Base-by-base conservation (phyloP, 805 yeast genomes). In the Isabelozyma rhagii region DNA sequence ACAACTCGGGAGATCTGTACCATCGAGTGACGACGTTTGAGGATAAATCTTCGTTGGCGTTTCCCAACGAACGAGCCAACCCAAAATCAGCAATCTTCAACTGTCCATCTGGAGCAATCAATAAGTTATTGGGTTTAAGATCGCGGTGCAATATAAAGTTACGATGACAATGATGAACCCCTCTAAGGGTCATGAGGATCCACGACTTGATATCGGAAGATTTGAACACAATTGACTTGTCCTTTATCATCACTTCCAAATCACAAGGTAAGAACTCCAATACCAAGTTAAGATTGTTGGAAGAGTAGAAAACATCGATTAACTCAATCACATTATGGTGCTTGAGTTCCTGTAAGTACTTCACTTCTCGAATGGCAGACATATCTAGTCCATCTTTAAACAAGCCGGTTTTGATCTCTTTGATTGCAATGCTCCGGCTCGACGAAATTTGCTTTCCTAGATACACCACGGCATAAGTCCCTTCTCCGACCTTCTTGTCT, bases 81-180 rank as follows among this genome's bases (percentile, higher is more conserved):
- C 99, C 99, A 73, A 94, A 94, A 89, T 94, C 99, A 2, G 99
- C 99, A 53, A 94, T 79, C 65, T 94, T 94, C 52, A 94, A 75
- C 54, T 87, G 84, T 0, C 99, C 99, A 51, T 80, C 81, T 0
- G 96, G 94, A 0, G 97, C 87, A 38, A 94, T 72, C 48, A 94
- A 73, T 70, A 94, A 75, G 68, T 94, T 94, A 65, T 89, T 89
- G 11, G 98, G 98, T 65, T 93, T 93, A 57, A 93, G 75, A 74
- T 93, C 98, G 55, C 99, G 80, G 63, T 94, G 99, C 46, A 94
- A 71, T 17, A 94, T 87, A 57, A 83, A 87, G 61, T 92, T 89
- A 50, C 99, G 76, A 63, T 94, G 99, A 63, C 97, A 91, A 63
- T 94, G 98, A 62, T 93, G 94, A 4, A 94, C 80, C 3, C 99